Percentiles rank a stretch among this genome's conserved stretches.
phyloP scores from a whole-genome alignment of 1,284 basidiomycete species.

The Marasmius fiardii region DNA sequence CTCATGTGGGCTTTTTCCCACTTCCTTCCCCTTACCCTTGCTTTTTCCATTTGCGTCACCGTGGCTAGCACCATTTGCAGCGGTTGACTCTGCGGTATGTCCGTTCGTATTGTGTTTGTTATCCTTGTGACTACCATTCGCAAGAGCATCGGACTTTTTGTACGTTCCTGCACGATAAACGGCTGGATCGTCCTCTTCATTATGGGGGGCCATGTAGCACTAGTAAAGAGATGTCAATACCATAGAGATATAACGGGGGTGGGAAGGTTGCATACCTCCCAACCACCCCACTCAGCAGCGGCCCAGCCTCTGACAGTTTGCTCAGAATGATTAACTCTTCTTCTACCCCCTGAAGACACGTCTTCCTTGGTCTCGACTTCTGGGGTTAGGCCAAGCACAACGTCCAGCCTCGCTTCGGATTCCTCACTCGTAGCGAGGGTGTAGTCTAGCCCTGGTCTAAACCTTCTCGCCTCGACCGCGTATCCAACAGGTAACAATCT shows the following conservation, averaged over 20 bases:
- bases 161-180: slow-evolving; percentile 77
- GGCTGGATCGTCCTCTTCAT: slow-evolving; percentile 92
- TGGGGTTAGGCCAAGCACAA: slow-evolving; percentile 89
- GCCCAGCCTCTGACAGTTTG: slow-evolving; percentile 59
- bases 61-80: too few relatives aligned
- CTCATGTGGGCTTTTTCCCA: neutral
- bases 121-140: neutral
- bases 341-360: slow-evolving; percentile 25
- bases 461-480: slow-evolving; percentile 78
- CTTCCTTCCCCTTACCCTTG: slow-evolving; percentile 5
- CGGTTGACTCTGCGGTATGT: slow-evolving; percentile 18
- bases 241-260: slow-evolving; percentile 2
- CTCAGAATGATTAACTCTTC: slow-evolving; percentile 22
- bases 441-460: slow-evolving; percentile 93
- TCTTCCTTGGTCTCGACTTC: slow-evolving; percentile 42
- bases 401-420: slow-evolving; percentile 79
- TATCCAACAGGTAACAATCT: slow-evolving; percentile 75
- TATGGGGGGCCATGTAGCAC: slow-evolving; percentile 94
- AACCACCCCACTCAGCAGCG: slow-evolving; percentile 84
- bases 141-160: slow-evolving; percentile 35
- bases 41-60: slow-evolving; percentile 17
- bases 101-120: too few relatives aligned
- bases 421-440: slow-evolving; percentile 91
- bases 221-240: slow-evolving; percentile 24
- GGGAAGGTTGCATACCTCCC: slow-evolving; percentile 64